A percentile compares a stretch with the other conserved stretches of the same genome.
Conservation (phyloP, 169 alveolate genomes). For the Cryptosporidium ryanae region DNA sequence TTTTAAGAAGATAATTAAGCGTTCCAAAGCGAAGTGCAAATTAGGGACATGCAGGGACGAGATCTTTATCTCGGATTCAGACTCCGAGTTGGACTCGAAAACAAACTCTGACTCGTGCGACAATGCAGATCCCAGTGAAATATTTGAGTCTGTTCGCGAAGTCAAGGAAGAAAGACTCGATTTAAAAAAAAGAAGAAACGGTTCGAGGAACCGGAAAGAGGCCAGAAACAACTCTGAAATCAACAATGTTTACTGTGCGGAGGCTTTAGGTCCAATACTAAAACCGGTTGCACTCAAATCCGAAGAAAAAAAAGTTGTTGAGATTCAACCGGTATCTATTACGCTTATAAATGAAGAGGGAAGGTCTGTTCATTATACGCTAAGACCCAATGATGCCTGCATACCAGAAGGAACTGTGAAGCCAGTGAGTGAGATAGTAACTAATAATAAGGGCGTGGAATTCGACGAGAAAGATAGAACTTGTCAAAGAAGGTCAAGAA, state of each 20-base stretch:
- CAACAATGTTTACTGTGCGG: constrained; percentile 30
- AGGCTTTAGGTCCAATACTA: constrained; percentile 47
- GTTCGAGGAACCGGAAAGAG: neutral
- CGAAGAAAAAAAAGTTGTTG: constrained; percentile 4
- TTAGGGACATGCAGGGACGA: neutral
- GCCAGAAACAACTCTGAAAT: neutral
- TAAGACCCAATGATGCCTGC: constrained; percentile 20
- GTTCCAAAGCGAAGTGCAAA: neutral
- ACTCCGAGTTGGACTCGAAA: neutral
- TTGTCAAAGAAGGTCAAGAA: neutral
- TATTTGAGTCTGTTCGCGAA: neutral
- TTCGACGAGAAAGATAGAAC: neutral
- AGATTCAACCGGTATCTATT: constrained; percentile 59
- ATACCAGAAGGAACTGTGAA: constrained; percentile 50
- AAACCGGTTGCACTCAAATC: constrained; percentile 37
- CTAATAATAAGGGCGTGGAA: neutral
- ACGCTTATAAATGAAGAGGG: constrained; percentile 62
- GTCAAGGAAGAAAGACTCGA: neutral
- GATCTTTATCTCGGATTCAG: neutral
- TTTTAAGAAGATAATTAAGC: neutral
- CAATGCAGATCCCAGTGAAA: neutral
- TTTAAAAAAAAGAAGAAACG: neutral
- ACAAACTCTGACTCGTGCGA: neutral
- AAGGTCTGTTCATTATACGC: constrained; percentile 41
- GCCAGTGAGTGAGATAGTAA: constrained; percentile 21